Conservation (phyloP, 257 asterid genomes). For the Linaria vulgaris region DNA sequence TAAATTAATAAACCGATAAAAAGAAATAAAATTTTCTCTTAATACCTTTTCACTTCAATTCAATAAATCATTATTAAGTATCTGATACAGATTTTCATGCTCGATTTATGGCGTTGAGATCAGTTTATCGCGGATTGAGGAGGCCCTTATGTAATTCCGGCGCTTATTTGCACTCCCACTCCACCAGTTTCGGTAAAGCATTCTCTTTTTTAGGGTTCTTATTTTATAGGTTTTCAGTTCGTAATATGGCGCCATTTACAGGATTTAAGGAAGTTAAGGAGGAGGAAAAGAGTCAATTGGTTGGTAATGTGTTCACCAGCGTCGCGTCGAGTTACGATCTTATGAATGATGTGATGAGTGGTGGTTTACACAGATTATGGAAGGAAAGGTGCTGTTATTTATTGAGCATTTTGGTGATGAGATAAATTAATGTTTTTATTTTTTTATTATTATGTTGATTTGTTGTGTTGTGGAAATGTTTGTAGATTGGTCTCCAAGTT, state of each 20-base stretch:
- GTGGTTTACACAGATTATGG: conserved; percentile 90
- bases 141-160: conserved; percentile 39
- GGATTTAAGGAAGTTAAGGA: conserved; percentile 90
- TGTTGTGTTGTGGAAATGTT: conserved; percentile 10
- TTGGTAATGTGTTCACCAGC: conserved; percentile 80
- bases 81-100: no score
- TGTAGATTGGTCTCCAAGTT: conserved; percentile 75
- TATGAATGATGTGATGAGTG: conserved; percentile 97
- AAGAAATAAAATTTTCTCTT: no score
- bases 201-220: conserved; percentile 9
- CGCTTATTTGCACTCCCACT: conserved; percentile 68
- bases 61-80: no score
- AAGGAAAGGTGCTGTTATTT: conserved; percentile 79
- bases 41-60: no score
- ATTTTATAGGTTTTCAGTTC: not conserved
- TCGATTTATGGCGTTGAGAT: conserved; percentile 54
- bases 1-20: no score
- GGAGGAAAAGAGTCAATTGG: conserved; percentile 81
- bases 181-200: conserved; percentile 92
- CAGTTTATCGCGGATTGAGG: conserved; percentile 52
- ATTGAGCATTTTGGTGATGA: no score
- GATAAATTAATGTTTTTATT: no score
- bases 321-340: conserved; percentile 86
- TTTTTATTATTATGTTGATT: no score
- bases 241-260: conserved; percentile 25